Base-by-base conservation (phyloP, 2,329 filamentous ascomycete genomes). In the Grosmannia huntii region DNA sequence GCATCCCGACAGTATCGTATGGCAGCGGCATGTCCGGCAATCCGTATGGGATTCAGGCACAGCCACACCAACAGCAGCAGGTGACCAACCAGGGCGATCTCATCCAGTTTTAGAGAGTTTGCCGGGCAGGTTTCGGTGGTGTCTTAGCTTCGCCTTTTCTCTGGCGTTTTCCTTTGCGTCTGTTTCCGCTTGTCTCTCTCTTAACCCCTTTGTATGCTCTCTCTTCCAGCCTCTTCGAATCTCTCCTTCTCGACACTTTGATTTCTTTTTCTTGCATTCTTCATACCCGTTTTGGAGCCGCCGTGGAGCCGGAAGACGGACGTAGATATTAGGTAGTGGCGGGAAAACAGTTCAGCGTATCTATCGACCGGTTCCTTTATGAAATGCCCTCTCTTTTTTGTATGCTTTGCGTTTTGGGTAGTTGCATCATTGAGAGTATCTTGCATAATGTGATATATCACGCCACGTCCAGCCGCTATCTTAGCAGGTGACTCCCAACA, bases 1-100 rank as follows among this genome's bases (percentile, higher is more conserved):
- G 90, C 46, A 82, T 86, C 80, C 84, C 84, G 31, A 76, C 75
- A 36, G 73, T 81, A 31, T 77, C 75, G 52, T 85, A 86, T 62
- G 41, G 77, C 78, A 16, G 82, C 81, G 9, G 79, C 50, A 69
- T 68, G 57, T 74, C 68, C 5, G 31, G 21, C 68, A 86, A 85
- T 64, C 82, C 83, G 0, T 85, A 84, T 65, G 79, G 77, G n/a
- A 68, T 74, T 59, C 70, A 73, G 61, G 76, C 77, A 61, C 79
- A 79, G 65, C 76, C 78, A 65, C 74, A 76, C 61, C 76, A 82
- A 59, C 76, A 76, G 63, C 76, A 77, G 64, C 73, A 75, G 59
- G 75, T 80, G 53, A 59, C 60, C 14, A 61, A 57, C 52, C 68
- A 70, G 61, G 68, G 67, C 16, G 81, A 85, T 66, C 71, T 85